Percentiles rank a stretch among this genome's conserved stretches.
Evolutionary conservation across 371 early-diverging fungal species (phyloP).

Genomic region (Chytridium lagenaria): DNA sequence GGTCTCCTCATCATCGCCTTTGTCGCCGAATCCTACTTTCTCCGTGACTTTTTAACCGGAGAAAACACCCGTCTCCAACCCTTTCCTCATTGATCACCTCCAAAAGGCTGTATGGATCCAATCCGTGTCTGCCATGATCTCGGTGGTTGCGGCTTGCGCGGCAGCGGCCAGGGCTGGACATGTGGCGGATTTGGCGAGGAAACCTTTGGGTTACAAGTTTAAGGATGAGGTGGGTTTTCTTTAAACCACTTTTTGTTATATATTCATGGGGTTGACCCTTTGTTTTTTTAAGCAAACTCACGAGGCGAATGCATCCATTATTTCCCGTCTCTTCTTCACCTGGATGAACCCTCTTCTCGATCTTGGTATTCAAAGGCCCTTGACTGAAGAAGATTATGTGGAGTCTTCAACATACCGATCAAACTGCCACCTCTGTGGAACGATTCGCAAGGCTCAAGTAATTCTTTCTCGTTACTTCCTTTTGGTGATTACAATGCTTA

Average conservation of each 20-base stretch:
- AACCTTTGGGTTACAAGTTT: background rate
- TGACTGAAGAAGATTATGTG: conserved; percentile 73
- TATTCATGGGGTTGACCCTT: no score
- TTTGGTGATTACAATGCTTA: background rate
- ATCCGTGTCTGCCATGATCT: background rate
- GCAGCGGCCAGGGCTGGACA: background rate
- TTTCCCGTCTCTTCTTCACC: conserved; percentile 70
- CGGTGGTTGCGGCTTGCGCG: background rate
- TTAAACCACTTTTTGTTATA: background rate
- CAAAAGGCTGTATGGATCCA: background rate
- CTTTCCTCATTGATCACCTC: background rate
- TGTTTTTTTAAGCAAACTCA: conserved; percentile 13
- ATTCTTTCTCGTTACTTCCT: conserved; percentile 22
- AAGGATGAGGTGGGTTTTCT: background rate
- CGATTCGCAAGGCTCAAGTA: conserved; percentile 15
- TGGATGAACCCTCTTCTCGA: conserved; percentile 80
- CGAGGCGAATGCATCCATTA: conserved; percentile 61
- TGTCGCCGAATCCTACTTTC: background rate
- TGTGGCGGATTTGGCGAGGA: background rate
- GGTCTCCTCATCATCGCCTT: background rate
- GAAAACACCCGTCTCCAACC: background rate
- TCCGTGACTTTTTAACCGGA: background rate
- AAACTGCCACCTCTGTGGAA: conserved; percentile 21
- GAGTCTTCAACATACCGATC: conserved; percentile 65
- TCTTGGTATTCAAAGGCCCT: conserved; percentile 63